Evolutionary conservation across 352 stramenopile species (phyloP).

Genomic region (Pythium phragmitis): DNA sequence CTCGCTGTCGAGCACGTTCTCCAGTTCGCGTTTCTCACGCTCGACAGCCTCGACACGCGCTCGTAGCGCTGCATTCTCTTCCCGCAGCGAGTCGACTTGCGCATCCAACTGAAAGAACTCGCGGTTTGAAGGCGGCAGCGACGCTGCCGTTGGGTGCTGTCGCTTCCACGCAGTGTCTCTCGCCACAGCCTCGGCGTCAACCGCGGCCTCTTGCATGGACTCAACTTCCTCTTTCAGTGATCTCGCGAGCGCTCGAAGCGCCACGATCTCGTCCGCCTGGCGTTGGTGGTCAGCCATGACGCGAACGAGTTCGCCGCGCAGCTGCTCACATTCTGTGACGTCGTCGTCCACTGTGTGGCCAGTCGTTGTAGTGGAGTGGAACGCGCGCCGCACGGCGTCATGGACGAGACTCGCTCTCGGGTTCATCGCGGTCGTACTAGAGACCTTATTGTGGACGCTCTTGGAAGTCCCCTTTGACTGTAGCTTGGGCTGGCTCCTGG

Average conservation of each 20-base stretch:
- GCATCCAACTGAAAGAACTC: conserved; percentile 56
- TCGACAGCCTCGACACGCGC: conserved; percentile 23
- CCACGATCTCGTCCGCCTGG: conserved; percentile 62
- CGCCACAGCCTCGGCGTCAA: neutral
- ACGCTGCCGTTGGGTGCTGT: neutral
- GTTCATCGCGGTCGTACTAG: neutral
- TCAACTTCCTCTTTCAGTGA: conserved; percentile 61
- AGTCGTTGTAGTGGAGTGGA: neutral
- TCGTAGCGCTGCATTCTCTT: conserved; percentile 38
- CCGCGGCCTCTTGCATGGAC: conserved; percentile 28
- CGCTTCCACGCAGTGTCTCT: neutral
- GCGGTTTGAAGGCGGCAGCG: conserved; percentile 9
- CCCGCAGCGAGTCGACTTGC: conserved; percentile 40
- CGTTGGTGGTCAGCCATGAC: conserved; percentile 44
- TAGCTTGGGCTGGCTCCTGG: neutral
- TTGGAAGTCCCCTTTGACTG: neutral
- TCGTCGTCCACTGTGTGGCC: conserved; percentile 3
- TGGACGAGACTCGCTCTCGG: conserved; percentile 19
- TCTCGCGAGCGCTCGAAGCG: conserved; percentile 47
- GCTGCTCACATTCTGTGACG: conserved; percentile 34
- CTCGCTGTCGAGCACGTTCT: conserved; percentile 15
- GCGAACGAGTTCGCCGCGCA: conserved; percentile 51
- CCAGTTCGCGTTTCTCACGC: conserved; percentile 16
- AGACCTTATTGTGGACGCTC: neutral
- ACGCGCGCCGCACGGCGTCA: conserved; percentile 14